Evolutionary conservation across 371 early-diverging fungal species (phyloP), one percentile per base, ranked within the genome.

Genomic region (Mortierella sp.): DNA sequence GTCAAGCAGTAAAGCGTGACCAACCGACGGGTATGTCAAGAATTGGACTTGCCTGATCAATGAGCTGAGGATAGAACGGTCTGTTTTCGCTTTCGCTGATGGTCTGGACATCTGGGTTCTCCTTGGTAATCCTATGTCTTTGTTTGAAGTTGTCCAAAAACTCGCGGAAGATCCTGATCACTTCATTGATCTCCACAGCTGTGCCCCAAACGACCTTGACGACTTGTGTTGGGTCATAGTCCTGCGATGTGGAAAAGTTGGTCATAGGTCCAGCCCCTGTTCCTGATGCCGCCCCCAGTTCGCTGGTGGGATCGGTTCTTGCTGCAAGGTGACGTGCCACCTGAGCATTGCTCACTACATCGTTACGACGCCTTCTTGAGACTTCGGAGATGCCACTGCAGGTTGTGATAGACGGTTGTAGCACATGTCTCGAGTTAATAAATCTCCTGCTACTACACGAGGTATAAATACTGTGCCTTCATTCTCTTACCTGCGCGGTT

Each of bases 171-270:
- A 84, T 79, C n/a, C 81, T 79, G 82, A 93, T 94, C 44, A 93
- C 92, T 47, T 97, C 96, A 46, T 96, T 89, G 47, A 99, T 92
- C 68, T 95, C 94, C 68, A 99, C 92, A 9, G 95, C 95, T 0
- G 99, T 99, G 46, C 99, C 99, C 99, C 99, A 99, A 61, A 99
- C 97, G 57, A 95, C 82, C 51, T 74, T 74, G 46, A 74, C 68
- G 0, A 63, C 64, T 45, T 67, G 63, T 12, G 60, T 52, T 2
- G 76, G 76, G 39, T 74, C 76, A 17, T 57, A 51, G 29, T 68
- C 67, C 50, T 72, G 66, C 31, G 72, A 67, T 25, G 71, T 27
- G 22, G 73, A 59, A 48, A 67, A 67, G n/a, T n/a, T n/a, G n/a
- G n/a, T n/a, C n/a, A n/a, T n/a, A n/a, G n/a, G n/a, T n/a, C n/a